Conservation (phyloP, 1,284 basidiomycete species). For the Ganoderma sp. region DNA sequence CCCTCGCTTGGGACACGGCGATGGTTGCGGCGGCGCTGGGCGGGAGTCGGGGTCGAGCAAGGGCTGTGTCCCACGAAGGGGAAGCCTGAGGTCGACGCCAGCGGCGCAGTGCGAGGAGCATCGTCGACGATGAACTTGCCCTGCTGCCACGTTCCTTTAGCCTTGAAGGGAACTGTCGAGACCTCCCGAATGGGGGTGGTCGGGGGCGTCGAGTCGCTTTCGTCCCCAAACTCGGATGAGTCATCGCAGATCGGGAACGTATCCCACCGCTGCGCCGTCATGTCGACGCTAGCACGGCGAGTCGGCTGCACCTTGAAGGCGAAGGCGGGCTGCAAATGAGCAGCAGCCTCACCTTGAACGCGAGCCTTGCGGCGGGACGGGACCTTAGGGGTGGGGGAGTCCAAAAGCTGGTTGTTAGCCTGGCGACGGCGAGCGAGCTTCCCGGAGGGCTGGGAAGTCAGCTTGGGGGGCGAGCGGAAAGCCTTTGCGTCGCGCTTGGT, state of each 20-base stretch:
- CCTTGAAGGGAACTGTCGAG: conserved; percentile 36
- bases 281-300: conserved; percentile 31
- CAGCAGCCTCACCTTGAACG: conserved; percentile 24
- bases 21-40: conserved; percentile 51
- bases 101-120: conserved; percentile 58
- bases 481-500: conserved; percentile 37
- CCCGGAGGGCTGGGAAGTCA: conserved; percentile 54
- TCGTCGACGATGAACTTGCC: conserved; percentile 42
- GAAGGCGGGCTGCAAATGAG: conserved; percentile 19
- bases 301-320: conserved; percentile 27
- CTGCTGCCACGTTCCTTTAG: conserved; percentile 41
- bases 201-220: conserved; percentile 43
- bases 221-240: conserved; percentile 52
- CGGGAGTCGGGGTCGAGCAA: conserved; percentile 46
- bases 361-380: conserved; percentile 48
- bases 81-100: conserved; percentile 47
- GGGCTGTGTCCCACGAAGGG: conserved; percentile 44
- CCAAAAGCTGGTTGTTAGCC: conserved; percentile 39
- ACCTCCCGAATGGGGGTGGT: conserved; percentile 43
- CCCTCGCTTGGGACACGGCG: conserved; percentile 67
- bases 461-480: conserved; percentile 46
- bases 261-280: conserved; percentile 36
- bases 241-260: conserved; percentile 75
- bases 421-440: conserved; percentile 63
- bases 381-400: conserved; percentile 48